phyloP scores from a whole-genome alignment of 2,329 filamentous ascomycete species.

The Drechslerella stenobrocha region DNA sequence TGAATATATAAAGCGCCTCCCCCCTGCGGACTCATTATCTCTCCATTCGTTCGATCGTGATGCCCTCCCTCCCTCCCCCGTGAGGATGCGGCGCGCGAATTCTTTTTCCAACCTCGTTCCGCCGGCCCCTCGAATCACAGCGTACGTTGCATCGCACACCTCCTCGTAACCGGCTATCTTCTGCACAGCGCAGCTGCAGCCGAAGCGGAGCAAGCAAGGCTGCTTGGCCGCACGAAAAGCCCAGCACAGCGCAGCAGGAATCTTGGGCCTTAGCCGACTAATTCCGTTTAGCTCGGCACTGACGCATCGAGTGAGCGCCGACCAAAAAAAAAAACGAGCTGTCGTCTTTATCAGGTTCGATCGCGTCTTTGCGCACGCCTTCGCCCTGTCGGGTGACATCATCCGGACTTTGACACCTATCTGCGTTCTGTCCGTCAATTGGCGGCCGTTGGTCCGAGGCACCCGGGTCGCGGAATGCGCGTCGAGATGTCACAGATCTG shows the following conservation, averaged over 20 bases:
- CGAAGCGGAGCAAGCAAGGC: neutral
- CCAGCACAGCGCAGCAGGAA: neutral
- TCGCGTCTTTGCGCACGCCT: neutral
- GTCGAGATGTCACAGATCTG: no score
- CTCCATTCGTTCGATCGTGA: constrained; percentile 1
- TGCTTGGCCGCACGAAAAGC: neutral
- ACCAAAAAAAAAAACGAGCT: no score
- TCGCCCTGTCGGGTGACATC: neutral
- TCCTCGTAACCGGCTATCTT: no score
- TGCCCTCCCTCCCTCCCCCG: neutral
- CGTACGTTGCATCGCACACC: no score
- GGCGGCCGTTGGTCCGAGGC: no score
- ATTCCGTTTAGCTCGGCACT: no score
- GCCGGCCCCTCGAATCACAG: neutral
- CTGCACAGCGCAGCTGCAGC: neutral
- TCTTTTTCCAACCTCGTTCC: neutral
- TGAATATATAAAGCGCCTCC: constrained; percentile 12
- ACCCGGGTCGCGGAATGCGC: no score
- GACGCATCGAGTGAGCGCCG: no score
- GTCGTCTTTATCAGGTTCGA: neutral
- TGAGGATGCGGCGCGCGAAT: neutral
- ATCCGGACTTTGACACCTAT: no score
- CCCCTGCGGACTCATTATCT: constrained; percentile 6
- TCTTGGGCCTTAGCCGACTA: no score
- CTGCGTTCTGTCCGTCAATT: no score